phyloP scores from a whole-genome alignment of 2,329 filamentous ascomycete genomes.

The Colletotrichum sp. region DNA sequence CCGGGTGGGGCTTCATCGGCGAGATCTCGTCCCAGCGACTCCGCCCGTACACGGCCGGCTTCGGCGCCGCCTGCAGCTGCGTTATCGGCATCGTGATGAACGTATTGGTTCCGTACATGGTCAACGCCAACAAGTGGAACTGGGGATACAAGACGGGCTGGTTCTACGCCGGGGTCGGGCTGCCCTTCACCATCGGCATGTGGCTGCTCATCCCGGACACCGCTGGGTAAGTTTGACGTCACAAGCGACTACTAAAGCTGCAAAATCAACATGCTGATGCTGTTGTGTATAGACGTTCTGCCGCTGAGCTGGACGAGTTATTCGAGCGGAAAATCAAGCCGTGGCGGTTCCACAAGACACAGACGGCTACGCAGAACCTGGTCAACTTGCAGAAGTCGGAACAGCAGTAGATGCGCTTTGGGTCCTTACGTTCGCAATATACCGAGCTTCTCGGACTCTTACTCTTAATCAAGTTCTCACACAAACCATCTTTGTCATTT shows the following conservation, averaged over 20 bases:
- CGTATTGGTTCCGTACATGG: slow-evolving; percentile 34
- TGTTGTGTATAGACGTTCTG: slow-evolving; percentile 16
- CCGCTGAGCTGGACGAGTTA: slow-evolving; percentile 31
- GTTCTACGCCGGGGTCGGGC: slow-evolving; percentile 31
- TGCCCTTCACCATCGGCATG: slow-evolving; percentile 30
- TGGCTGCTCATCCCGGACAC: slow-evolving; percentile 20
- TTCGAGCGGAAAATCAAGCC: slow-evolving; percentile 31
- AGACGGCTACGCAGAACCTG: slow-evolving; percentile 15
- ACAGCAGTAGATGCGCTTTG: background rate
- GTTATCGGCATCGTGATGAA: slow-evolving; percentile 23
- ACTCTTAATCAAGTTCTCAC: background rate
- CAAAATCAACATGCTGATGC: background rate
- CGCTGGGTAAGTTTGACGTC: background rate
- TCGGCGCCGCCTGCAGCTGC: slow-evolving; percentile 29
- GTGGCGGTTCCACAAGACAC: slow-evolving; percentile 26
- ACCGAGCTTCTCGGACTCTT: background rate
- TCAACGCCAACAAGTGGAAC: slow-evolving; percentile 33
- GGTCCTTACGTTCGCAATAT: background rate
- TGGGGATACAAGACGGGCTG: slow-evolving; percentile 36
- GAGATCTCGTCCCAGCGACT: slow-evolving; percentile 40
- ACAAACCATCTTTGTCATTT: background rate
- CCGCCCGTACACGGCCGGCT: slow-evolving; percentile 33
- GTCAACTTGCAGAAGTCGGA: background rate
- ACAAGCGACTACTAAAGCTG: no score
- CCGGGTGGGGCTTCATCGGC: slow-evolving; percentile 33